These are phyloP conservation scores for Pittosporum tobira DNA, from an alignment of 129 eudicot genomes.

Conservation along the genomic window DNA sequence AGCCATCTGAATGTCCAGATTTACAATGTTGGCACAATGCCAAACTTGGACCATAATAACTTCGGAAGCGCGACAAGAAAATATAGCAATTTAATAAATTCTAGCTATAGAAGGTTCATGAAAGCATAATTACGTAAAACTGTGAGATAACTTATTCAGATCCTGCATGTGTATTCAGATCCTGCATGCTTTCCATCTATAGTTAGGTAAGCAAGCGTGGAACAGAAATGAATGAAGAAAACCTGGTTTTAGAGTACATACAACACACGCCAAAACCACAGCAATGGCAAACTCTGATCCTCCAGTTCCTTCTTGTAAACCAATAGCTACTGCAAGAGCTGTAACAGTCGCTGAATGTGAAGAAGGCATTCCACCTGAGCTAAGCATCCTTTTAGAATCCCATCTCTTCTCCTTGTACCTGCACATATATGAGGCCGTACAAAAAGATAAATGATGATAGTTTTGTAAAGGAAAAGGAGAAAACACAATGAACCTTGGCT, in stretches of 20 bases:
- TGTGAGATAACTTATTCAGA: not conserved
- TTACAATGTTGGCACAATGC: not conserved
- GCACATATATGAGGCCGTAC: conserved; percentile 16
- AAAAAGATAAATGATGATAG: conserved; percentile 18
- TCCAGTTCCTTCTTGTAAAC: conserved; percentile 60
- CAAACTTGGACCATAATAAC: not conserved
- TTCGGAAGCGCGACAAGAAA: not conserved
- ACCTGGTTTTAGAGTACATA: conserved; percentile 50
- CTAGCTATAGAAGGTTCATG: not conserved
- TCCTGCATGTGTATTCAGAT: conserved; percentile 1
- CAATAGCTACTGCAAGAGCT: conserved; percentile 71
- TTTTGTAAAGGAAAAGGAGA: not conserved
- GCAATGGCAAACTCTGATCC: conserved; percentile 77
- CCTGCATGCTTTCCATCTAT: not conserved
- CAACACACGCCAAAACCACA: conserved; percentile 81
- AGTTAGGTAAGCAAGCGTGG: conserved; percentile 8
- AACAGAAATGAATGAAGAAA: conserved; percentile 29
- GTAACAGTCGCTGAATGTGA: conserved; percentile 94
- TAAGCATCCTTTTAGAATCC: conserved; percentile 77
- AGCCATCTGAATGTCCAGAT: not conserved
- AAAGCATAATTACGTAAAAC: not conserved
- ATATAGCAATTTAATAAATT: not conserved
- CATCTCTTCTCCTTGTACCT: conserved; percentile 87
- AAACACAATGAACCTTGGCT: not conserved
- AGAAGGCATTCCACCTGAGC: conserved; percentile 97